Evolutionary conservation across 352 stramenopile genomes (phyloP).

Genomic region (Halophytophthora polymorphica): DNA sequence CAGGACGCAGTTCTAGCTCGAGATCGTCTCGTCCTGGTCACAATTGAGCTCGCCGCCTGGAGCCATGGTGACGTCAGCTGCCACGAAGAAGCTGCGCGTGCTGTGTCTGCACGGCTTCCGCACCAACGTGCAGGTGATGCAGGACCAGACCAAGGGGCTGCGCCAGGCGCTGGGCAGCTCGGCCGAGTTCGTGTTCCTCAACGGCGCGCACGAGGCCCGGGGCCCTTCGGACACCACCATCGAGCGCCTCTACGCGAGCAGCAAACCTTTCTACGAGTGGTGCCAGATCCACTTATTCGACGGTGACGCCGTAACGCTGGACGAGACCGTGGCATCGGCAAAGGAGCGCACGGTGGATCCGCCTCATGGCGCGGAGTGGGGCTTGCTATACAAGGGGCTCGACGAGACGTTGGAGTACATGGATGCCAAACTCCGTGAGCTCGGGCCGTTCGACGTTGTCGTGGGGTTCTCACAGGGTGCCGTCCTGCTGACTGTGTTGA

Average conservation of each 20-base stretch:
- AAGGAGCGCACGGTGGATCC: background rate
- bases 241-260: constrained; percentile 8
- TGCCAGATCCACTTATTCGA: constrained; percentile 3
- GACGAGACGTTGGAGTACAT: constrained; percentile 32
- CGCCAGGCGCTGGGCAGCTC: constrained; percentile 12
- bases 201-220: constrained; percentile 13
- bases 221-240: constrained; percentile 11
- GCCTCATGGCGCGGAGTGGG: background rate
- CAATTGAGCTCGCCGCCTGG: no score
- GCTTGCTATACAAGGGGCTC: constrained; percentile 22
- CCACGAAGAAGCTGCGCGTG: constrained; percentile 10
- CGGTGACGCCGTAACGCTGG: constrained; percentile 1
- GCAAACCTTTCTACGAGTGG: constrained; percentile 22
- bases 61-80: background rate
- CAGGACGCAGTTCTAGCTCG: no score
- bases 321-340: background rate
- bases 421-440: constrained; percentile 23
- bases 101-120: constrained; percentile 31
- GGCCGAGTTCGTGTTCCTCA: constrained; percentile 21
- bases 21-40: no score
- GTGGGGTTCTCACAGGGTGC: constrained; percentile 53
- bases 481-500: constrained; percentile 28
- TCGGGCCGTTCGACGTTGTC: constrained; percentile 41
- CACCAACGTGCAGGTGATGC: constrained; percentile 23
- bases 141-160: constrained; percentile 17